phyloP scores from a whole-genome alignment of 176 grass and related monocot genomes.

The maize (Zea mays) region Zm-B73-REFERENCE-NAM-5.0 NC_050099.1:177070501-177071000 shows the following conservation, averaged over 20 bases:
- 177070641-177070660: conserved; percentile 5
- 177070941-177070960: too few species aligned
- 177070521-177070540: conserved; percentile 37
- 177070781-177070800: conserved; percentile 36
- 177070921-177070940: too few species aligned
- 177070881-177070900: too few species aligned
- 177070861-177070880: too few species aligned
- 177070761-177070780: conserved; percentile 24
- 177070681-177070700: conserved; percentile 48
- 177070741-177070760: neutral
- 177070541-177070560: conserved; percentile 31
- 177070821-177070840: conserved; percentile 39
- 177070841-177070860: neutral
- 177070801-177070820: conserved; percentile 25
- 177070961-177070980: too few species aligned
- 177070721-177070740: neutral
- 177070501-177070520: neutral
- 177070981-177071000: conserved; percentile 45
- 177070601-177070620: conserved; percentile 27
- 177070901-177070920: too few species aligned
- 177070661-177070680: conserved; percentile 7
- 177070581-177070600: conserved; percentile 1
- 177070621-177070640: conserved; percentile 5
- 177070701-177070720: conserved; percentile 35
- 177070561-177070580: conserved; percentile 23